Conservation (phyloP, 192 early-diverging fungal species). For the Thamnidium elegans region DNA sequence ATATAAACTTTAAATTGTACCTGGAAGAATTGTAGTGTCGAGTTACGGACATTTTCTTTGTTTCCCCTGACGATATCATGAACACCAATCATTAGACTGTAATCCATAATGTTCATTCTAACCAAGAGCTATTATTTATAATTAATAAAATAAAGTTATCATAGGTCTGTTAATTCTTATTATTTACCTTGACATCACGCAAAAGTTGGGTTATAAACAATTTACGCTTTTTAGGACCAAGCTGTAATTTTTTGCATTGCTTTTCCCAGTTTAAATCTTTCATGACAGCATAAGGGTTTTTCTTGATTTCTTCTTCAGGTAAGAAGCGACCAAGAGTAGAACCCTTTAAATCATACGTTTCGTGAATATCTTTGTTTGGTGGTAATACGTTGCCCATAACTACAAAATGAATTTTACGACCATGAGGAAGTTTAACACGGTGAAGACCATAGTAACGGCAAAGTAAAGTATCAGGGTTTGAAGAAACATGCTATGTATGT, state of each 20-base stretch:
- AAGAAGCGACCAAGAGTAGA: conserved; percentile 87
- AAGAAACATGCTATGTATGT: conserved; percentile 65
- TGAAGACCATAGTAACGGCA: conserved; percentile 94
- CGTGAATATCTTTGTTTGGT: conserved; percentile 95
- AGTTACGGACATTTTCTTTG: conserved; percentile 88
- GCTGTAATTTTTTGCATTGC: conserved; percentile 63
- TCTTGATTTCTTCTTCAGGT: conserved; percentile 70
- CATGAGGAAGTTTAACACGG: conserved; percentile 89
- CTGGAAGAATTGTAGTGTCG: conserved; percentile 81
- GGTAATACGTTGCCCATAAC: conserved; percentile 99
- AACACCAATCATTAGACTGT: conserved; percentile 92
- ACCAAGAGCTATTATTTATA: conserved; percentile 38
- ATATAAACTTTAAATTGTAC: background rate
- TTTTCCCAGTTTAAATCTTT: conserved; percentile 97
- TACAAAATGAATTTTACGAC: conserved; percentile 94
- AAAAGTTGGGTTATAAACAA: conserved; percentile 85
- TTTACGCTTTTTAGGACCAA: conserved; percentile 81
- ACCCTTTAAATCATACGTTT: conserved; percentile 94
- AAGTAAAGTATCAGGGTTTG: conserved; percentile 87
- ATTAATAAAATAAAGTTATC: conserved; percentile 25
- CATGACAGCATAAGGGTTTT: conserved; percentile 84
- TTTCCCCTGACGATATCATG: conserved; percentile 88
- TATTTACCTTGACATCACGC: conserved; percentile 77
- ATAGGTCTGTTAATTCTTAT: background rate
- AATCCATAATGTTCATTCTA: conserved; percentile 72